Percentiles rank a stretch among this genome's conserved stretches.
phyloP scores from a whole-genome alignment of 805 yeast species.

The Zygotorulaspora chibaensis region DNA sequence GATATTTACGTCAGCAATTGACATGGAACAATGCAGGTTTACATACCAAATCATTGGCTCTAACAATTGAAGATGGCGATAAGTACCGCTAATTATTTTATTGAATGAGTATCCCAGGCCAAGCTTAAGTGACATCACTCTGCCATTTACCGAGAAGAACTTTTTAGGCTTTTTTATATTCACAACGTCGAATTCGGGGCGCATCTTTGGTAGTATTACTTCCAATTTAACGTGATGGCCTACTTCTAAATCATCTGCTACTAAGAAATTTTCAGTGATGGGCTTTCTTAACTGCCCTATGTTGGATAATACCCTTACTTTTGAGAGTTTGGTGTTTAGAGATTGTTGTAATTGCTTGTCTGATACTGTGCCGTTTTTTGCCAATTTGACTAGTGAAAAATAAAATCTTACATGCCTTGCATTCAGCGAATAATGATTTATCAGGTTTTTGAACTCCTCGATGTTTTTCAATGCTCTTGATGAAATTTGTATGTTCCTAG shows the following conservation, averaged over 20 bases:
- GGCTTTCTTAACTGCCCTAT: constrained; percentile 13
- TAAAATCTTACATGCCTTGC: constrained; percentile 33
- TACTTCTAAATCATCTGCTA: constrained; percentile 8
- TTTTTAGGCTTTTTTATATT: constrained; percentile 22
- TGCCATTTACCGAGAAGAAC: constrained; percentile 35
- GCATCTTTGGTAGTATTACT: constrained; percentile 35
- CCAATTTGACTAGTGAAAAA: constrained; percentile 19
- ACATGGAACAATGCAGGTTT: constrained; percentile 19
- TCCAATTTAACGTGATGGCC: constrained; percentile 12
- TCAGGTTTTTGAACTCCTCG: constrained; percentile 23
- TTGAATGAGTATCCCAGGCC: constrained; percentile 33
- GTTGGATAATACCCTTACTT: constrained; percentile 12
- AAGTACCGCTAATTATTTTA: constrained; percentile 25
- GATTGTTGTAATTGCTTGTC: constrained; percentile 19
- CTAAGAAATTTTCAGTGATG: constrained; percentile 15
- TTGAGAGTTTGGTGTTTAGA: constrained; percentile 13
- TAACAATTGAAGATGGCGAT: constrained; percentile 21
- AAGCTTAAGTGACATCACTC: constrained; percentile 31
- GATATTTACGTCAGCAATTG: constrained; percentile 38
- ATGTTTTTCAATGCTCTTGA: constrained; percentile 27
- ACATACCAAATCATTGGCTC: constrained; percentile 38
- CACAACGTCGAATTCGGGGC: constrained; percentile 27
- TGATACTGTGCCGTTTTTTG: constrained; percentile 17
- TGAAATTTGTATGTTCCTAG: constrained; percentile 32
- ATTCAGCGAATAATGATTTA: constrained; percentile 34